A percentile compares a stretch with the other conserved stretches of the same genome.
Evolutionary conservation across 495 filamentous ascomycete genomes (phyloP).

Genomic region (Aspergillus cristatus): DNA sequence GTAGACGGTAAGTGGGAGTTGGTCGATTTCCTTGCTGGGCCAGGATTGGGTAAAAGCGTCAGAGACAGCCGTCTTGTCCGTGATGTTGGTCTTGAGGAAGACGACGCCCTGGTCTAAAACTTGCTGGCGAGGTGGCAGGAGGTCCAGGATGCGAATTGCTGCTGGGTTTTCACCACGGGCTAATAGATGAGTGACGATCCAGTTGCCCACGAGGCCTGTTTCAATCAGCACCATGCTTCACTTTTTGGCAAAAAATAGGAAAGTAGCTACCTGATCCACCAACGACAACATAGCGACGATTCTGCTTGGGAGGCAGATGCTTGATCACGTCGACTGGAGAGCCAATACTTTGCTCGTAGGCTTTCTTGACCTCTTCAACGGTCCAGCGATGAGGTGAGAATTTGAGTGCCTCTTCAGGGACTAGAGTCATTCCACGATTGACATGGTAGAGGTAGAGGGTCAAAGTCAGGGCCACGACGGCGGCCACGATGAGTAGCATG

Average conservation of each 20-base stretch:
- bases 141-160: constrained; percentile 47
- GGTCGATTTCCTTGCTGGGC: constrained; percentile 27
- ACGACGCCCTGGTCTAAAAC: constrained; percentile 32
- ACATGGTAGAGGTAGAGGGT: constrained; percentile 41
- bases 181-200: constrained; percentile 45
- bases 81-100: constrained; percentile 45
- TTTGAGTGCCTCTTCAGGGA: constrained; percentile 35
- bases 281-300: constrained; percentile 48
- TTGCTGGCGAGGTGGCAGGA: constrained; percentile 29
- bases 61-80: constrained; percentile 32
- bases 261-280: constrained; percentile 47
- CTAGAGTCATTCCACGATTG: constrained; percentile 37
- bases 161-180: constrained; percentile 43
- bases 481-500: too few species aligned
- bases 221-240: constrained; percentile 1
- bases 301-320: constrained; percentile 42
- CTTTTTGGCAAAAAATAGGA: neutral
- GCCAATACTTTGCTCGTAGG: constrained; percentile 36
- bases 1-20: constrained; percentile 46
- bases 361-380: constrained; percentile 32
- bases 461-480: too few species aligned
- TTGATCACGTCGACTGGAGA: constrained; percentile 39
- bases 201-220: constrained; percentile 46
- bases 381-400: constrained; percentile 46
- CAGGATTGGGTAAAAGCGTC: constrained; percentile 44